Evolutionary conservation across 2,329 filamentous ascomycete species (phyloP), one percentile per base, ranked within the genome.

Genomic region (Aspergillus sergii): DNA sequence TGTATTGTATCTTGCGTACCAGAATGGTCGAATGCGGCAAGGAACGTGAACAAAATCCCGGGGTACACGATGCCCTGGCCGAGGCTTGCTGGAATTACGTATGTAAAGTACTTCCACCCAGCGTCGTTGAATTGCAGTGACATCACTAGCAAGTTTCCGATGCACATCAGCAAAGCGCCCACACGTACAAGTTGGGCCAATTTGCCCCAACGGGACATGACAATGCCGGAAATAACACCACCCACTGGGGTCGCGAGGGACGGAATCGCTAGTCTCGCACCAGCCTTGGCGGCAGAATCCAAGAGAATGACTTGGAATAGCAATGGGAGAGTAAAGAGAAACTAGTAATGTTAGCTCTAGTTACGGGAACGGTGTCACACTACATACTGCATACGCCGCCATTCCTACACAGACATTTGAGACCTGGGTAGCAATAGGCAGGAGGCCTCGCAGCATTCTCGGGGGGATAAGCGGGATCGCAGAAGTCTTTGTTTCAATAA

Each of bases 391-490:
- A 72, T 89, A 90, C 1, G 86, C 86, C 10, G 86, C 82, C 73
- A 88, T 82, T 0, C 88, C 87, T 1, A 85, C 84, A 61, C 85
- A 88, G 14, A 89, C 77, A 64, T 89, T 90, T 55, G 86, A 81
- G 26, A 85, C 76, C 65, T 88, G 86, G 3, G 84, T 85, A 3
- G 84, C 79, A 1, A 88, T 75, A 0, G 85, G 85, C 34, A 86
- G 77, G 12, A 80, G 74, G 0, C 87, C 86, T n/a, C 76, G 80
- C 4, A 90, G 75, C 81, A 89, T 84, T 28, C 77, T 74, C 39
- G 79, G 66, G 0, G 81, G 81, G 48, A 83, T 81, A n/a, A 82
- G 70, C 6, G 80, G 80, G 12, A 80, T 75, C 11, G 80, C 78
- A 5, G 72, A 76, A 0, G 80, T 82, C 14, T 68, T 78, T 4